phyloP scores from a whole-genome alignment of 2,329 filamentous ascomycete species.

The Ophiostoma angusticollis region DNA sequence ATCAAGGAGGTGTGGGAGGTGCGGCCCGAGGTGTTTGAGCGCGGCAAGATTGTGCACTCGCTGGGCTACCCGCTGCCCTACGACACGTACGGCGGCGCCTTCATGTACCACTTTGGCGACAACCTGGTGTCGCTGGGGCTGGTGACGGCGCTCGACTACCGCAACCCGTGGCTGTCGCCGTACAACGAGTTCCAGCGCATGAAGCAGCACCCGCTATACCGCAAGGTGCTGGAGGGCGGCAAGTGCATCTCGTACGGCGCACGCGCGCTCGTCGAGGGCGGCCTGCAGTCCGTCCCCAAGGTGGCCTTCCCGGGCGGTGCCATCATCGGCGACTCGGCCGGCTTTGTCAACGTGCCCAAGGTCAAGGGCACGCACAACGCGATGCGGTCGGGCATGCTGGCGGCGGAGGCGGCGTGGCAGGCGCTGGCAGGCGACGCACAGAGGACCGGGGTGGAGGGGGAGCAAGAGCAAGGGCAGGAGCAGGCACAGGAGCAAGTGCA shows the following conservation, averaged over 20 bases:
- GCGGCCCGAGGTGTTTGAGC: constrained; percentile 79
- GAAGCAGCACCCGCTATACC: constrained; percentile 93
- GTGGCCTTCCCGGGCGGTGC: constrained; percentile 93
- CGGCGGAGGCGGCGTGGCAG: constrained; percentile 76
- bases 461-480: not conserved
- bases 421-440: constrained; percentile 47
- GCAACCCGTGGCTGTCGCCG: constrained; percentile 91
- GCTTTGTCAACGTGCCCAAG: constrained; percentile 95
- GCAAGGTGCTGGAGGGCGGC: constrained; percentile 75
- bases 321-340: constrained; percentile 88
- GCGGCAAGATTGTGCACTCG: constrained; percentile 74
- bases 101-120: constrained; percentile 98
- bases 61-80: constrained; percentile 83
- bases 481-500: too few relatives aligned
- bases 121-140: constrained; percentile 88
- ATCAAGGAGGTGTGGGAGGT: constrained; percentile 98
- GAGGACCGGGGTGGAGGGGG: not conserved
- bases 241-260: constrained; percentile 97
- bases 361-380: constrained; percentile 97
- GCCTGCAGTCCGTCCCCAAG: constrained; percentile 95
- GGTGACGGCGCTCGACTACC: constrained; percentile 87
- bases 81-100: constrained; percentile 93
- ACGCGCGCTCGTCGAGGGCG: constrained; percentile 81
- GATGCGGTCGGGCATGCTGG: constrained; percentile 95
- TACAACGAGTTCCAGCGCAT: constrained; percentile 97